phyloP scores from a whole-genome alignment of 2,329 filamentous ascomycete genomes.

The Proliferodiscus dingleyae region DNA sequence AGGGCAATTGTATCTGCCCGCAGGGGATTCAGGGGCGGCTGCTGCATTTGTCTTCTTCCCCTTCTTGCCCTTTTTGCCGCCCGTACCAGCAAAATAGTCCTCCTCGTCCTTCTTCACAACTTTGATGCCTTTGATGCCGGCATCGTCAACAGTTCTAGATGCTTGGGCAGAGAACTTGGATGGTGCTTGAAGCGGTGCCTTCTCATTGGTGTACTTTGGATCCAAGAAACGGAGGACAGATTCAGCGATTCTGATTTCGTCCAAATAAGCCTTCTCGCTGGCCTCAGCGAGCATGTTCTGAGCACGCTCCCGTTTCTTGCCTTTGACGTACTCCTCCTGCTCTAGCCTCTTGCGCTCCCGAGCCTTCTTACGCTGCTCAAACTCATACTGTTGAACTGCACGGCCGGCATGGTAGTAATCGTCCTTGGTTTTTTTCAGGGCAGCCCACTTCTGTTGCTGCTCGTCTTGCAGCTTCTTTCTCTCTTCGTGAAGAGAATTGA shows the following conservation, averaged over 20 bases:
- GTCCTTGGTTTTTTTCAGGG: conserved; percentile 84
- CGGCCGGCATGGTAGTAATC: conserved; percentile 77
- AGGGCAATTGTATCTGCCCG: conserved; percentile 64
- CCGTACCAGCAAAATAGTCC: conserved; percentile 69
- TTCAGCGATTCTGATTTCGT: conserved; percentile 87
- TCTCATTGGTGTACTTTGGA: conserved; percentile 59
- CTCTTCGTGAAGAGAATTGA: conserved; percentile 80
- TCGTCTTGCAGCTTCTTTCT: conserved; percentile 76
- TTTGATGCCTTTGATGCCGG: conserved; percentile 79
- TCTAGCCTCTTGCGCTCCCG: conserved; percentile 78
- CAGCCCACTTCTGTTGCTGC: conserved; percentile 79
- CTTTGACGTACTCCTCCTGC: conserved; percentile 66
- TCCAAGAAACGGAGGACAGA: conserved; percentile 89
- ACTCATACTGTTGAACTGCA: conserved; percentile 79
- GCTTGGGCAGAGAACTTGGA: conserved; percentile 74
- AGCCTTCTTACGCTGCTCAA: conserved; percentile 70
- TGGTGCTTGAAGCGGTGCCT: conserved; percentile 61
- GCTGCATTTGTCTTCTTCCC: conserved; percentile 58
- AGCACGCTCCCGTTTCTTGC: conserved; percentile 71
- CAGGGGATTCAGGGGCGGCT: conserved; percentile 40
- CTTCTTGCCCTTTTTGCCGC: conserved; percentile 82
- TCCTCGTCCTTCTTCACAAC: conserved; percentile 87
- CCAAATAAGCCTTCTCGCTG: conserved; percentile 80
- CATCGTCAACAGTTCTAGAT: conserved; percentile 77
- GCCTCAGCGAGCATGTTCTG: conserved; percentile 75